Base-by-base conservation (phyloP, 148 eudicot species). In the Cornus kousa region DNA sequence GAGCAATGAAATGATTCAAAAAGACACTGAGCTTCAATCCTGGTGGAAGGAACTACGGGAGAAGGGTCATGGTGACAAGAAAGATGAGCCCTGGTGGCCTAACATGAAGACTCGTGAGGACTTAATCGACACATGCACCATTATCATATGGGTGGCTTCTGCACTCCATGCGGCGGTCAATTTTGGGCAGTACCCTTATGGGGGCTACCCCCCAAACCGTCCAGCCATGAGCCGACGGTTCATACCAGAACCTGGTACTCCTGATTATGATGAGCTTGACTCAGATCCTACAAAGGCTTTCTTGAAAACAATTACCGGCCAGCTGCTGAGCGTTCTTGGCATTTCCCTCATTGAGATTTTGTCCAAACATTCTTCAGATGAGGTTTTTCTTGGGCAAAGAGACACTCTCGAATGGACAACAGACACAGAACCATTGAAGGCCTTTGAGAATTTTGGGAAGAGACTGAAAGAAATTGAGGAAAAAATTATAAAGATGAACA, bases 81-180 rank as follows among this genome's bases (percentile, higher is more conserved):
- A 95, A 67, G 83, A 90, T 43, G 91, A 89, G 69, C 77, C 84
- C 2, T 93, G 98, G 97, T 95, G 98, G 98, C 94, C 91, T 4
- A 73, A 84, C 67, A 84, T 95, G 89, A 86, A 90, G 28, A 85
- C 94, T 16, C 19, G 77, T 0, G 77, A 91, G 37, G 93, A 89
- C 13, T 80, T 95, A 10, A 81, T 82, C 19, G 74, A 90, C 50
- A 74, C 89, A 1, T 88, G 91, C 79, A 89, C 94, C 13, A 95
- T 85, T 64, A 86, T 91, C 60, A 93, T 93, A 84, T 95, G 98
- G 97, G 68, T 88, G 3, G 91, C 97, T 37, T 95, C 98, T 20
- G 94, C 93, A 50, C 94, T 90, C 10, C 98, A 95, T 66, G 97
- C 98, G 4, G 95, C 97, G 9, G 84, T 95, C 28, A 95, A 95